Evolutionary conservation across 75 land plant species (phyloP).

Genomic region (Cunninghamia lanceolata): DNA sequence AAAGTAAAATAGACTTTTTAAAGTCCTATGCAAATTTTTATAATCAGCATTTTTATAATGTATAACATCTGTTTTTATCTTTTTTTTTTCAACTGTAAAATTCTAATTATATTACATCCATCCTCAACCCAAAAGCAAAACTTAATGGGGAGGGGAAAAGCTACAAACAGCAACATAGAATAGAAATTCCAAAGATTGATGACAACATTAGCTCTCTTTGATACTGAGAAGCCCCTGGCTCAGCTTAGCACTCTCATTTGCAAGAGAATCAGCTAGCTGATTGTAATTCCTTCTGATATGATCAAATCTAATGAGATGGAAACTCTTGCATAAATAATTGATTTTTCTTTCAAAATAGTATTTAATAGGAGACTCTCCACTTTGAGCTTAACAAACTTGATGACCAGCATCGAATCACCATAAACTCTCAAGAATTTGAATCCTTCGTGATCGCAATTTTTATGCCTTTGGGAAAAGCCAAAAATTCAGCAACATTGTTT

Average conservation of each 20-base stretch:
- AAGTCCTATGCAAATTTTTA: no score
- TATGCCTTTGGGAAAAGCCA: not conserved
- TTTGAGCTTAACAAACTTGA: not conserved
- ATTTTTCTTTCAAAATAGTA: not conserved
- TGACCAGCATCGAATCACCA: not conserved
- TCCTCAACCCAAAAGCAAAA: no score
- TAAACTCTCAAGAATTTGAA: not conserved
- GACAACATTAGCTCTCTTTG: not conserved
- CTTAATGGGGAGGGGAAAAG: no score
- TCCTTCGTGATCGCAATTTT: not conserved
- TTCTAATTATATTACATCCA: no score
- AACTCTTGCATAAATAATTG: not conserved
- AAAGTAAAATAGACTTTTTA: no score
- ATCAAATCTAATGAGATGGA: not conserved
- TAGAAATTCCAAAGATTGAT: no score
- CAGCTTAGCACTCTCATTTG: not conserved
- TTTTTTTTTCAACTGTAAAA: no score
- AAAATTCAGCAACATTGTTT: not conserved
- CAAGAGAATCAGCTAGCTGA: not conserved
- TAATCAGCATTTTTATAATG: no score
- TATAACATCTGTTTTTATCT: no score
- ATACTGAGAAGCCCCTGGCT: not conserved
- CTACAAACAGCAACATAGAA: no score
- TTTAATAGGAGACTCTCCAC: not conserved
- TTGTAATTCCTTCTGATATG: not conserved